Conservation (phyloP, 2,329 filamentous ascomycete species). For the Acrocalymma vagum region DNA sequence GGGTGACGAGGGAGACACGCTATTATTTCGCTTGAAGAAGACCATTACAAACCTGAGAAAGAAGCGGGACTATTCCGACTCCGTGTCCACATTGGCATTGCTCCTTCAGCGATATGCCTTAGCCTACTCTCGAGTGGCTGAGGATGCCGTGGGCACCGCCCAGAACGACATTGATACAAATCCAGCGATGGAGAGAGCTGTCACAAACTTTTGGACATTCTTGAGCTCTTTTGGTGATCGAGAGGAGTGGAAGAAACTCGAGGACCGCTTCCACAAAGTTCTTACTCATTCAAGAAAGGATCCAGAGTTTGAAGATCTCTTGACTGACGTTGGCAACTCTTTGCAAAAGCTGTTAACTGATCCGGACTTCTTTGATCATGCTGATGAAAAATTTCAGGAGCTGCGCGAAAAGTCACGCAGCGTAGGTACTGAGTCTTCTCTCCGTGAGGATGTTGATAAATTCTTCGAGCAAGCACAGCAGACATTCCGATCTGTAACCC, state of each 20-base stretch:
- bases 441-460: conserved; percentile 76
- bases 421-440: conserved; percentile 70
- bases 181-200: conserved; percentile 75
- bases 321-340: conserved; percentile 75
- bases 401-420: conserved; percentile 64
- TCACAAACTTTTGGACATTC: conserved; percentile 82
- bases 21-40: conserved; percentile 79
- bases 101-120: conserved; percentile 81
- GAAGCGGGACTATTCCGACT: conserved; percentile 83
- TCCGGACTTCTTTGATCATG: conserved; percentile 83
- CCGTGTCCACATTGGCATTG: conserved; percentile 78
- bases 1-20: conserved; percentile 75
- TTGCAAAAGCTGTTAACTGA: conserved; percentile 85
- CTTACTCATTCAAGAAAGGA: conserved; percentile 78
- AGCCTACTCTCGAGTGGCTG: conserved; percentile 77
- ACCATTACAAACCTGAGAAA: conserved; percentile 77
- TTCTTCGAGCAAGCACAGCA: conserved; percentile 74
- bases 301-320: conserved; percentile 81
- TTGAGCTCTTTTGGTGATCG: conserved; percentile 80
- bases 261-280: conserved; percentile 73
- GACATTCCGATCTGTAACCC: conserved; percentile 73
- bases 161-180: conserved; percentile 79
- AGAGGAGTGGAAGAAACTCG: conserved; percentile 78
- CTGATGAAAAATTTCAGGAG: conserved; percentile 70
- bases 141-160: conserved; percentile 71